Evolutionary conservation across 768 basidiomycete species (phyloP), one percentile per base, ranked within the genome.

Genomic region (Melanogaster broomeanus): DNA sequence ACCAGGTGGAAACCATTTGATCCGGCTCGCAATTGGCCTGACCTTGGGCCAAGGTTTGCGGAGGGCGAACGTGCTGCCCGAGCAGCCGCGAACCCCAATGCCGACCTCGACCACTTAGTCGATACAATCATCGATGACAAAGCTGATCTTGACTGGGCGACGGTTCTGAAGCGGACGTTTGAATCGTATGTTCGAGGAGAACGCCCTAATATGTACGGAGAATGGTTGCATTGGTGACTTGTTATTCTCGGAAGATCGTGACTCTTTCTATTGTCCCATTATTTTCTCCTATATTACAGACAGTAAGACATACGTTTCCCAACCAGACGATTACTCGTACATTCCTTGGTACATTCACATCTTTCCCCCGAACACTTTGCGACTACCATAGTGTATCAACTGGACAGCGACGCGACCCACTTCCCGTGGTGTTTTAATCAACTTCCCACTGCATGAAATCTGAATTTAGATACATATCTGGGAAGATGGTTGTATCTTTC

Each of bases 1-100:
- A 30, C 15, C 59, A 96, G 93, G 93, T 96, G 93, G 94, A 85
- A 89, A 61, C 90, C 92, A 0, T 96, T 96, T 61, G 94, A 97
- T 68, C 80, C 88, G 0, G 66, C 82, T 6, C 84, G 93, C 30
- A 92, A 96, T 72, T 96, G 82, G 77, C 93, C 95, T 2, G 95
- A 97, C 63, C 84, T 97, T 15, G 94, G 93, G 1, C 70, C 77
- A 2, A 79, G 81, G 15, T 97, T 97, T 73, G 76, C 77, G 57
- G 77, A 78, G 3, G 89, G 88, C 33, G 94, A 96, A 72, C 77
- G 79, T 3, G 71, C 74, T 22, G 86, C 85, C 1, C 85, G 87
- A 45, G 66, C 63, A 24, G 57, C 52, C 24, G 61, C 61, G 12
- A 51, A 57, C 37, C 58, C 59, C 5, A 38, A 61, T 24, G 41